phyloP scores from a whole-genome alignment of 129 eudicot genomes.

The Logfia minima region DNA sequence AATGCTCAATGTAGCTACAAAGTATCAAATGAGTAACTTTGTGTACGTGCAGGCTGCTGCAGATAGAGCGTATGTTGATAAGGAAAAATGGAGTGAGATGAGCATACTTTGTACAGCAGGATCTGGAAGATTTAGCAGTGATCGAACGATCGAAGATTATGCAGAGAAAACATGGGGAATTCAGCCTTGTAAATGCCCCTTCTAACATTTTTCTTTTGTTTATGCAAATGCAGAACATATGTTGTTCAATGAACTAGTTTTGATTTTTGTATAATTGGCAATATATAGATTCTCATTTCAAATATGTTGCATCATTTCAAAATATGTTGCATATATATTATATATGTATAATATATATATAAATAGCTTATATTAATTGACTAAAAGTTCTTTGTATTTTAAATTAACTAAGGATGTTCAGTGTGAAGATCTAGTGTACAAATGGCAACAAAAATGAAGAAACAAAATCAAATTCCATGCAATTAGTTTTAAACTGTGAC shows the following conservation, averaged over 20 bases:
- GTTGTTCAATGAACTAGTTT: constrained; percentile 18
- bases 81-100: constrained; percentile 54
- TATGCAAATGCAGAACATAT: constrained; percentile 16
- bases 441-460: background rate
- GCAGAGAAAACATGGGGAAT: constrained; percentile 55
- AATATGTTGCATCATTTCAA: background rate
- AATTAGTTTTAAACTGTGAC: background rate
- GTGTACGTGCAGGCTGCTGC: constrained; percentile 47
- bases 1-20: background rate
- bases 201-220: constrained; percentile 31
- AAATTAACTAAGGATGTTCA: background rate
- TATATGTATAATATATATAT: too few species aligned
- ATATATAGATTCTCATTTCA: constrained; percentile 7
- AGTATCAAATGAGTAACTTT: background rate
- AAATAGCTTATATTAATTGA: background rate
- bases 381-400: background rate
- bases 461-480: background rate
- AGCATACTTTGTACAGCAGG: constrained; percentile 56
- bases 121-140: constrained; percentile 61
- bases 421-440: background rate
- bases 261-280: constrained; percentile 17
- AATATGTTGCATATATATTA: too few species aligned
- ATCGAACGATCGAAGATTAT: constrained; percentile 56
- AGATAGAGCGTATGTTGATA: constrained; percentile 49
- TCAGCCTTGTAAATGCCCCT: constrained; percentile 64